Evolutionary conservation across 345 rosid genomes (phyloP).

Genomic region (Cardamine chenopodiifolia): DNA sequence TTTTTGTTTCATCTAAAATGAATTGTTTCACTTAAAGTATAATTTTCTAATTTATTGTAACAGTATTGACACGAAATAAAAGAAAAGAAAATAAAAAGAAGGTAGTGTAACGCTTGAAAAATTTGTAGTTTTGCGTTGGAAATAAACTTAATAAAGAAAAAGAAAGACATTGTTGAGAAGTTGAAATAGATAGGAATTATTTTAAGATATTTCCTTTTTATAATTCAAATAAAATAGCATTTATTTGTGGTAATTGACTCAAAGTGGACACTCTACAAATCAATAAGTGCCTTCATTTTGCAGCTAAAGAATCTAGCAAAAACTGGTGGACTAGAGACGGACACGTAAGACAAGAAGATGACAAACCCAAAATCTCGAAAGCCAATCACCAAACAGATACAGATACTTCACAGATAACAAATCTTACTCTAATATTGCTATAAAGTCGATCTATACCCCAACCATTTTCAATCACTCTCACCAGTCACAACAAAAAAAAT

Average conservation of each 20-base stretch:
- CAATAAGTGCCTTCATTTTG: slow-evolving; percentile 8
- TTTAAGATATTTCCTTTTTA: neutral
- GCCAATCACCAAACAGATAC: slow-evolving; percentile 39
- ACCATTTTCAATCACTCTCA: slow-evolving; percentile 44
- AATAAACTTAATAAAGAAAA: neutral
- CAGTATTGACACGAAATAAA: neutral
- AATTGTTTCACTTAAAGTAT: neutral
- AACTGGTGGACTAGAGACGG: slow-evolving; percentile 26
- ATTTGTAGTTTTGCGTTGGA: neutral
- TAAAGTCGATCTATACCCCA: slow-evolving; percentile 17
- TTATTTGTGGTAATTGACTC: neutral
- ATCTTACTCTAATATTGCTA: slow-evolving; percentile 33
- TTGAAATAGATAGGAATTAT: neutral
- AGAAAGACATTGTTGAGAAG: neutral
- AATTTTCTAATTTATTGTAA: neutral
- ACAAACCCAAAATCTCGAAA: slow-evolving; percentile 29
- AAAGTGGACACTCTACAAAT: neutral
- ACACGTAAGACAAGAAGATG: slow-evolving; percentile 33
- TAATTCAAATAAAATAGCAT: neutral
- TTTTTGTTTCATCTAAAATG: neutral
- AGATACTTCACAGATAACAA: slow-evolving; percentile 41
- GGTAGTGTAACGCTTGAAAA: neutral
- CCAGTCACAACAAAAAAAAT: slow-evolving; percentile 25
- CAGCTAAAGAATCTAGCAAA: slow-evolving; percentile 6
- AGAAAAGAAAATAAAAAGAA: neutral